Conservation (phyloP, 2,329 filamentous ascomycete species). For the Neobulgaria alba region DNA sequence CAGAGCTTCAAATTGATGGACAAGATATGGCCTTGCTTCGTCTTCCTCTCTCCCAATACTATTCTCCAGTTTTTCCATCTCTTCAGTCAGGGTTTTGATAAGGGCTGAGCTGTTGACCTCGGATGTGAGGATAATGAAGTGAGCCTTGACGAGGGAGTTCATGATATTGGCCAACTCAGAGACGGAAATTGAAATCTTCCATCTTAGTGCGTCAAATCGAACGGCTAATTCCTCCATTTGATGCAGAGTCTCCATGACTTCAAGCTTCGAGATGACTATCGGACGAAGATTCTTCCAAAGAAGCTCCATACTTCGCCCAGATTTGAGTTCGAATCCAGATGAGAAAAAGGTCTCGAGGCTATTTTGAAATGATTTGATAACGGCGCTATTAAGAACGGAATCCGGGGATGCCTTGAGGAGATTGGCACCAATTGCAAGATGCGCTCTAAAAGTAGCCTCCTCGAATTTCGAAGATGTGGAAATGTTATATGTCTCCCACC, state of each 20-base stretch:
- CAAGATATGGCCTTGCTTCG: constrained; percentile 41
- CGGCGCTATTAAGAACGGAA: background rate
- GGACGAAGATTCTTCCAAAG: constrained; percentile 71
- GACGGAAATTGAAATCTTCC: constrained; percentile 46
- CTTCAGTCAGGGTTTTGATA: constrained; percentile 39
- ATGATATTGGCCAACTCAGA: constrained; percentile 45
- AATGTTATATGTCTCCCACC: constrained; percentile 44
- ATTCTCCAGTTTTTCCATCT: constrained; percentile 43
- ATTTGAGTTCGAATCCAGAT: constrained; percentile 61
- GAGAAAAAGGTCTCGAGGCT: constrained; percentile 51
- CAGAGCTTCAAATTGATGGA: constrained; percentile 46
- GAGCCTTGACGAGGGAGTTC: constrained; percentile 46
- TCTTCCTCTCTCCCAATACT: constrained; percentile 35
- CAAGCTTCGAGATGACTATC: constrained; percentile 39
- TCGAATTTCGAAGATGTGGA: constrained; percentile 42
- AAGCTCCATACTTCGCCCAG: constrained; percentile 70
- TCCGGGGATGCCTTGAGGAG: constrained; percentile 6
- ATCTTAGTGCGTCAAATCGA: constrained; percentile 52
- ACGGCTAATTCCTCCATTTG: constrained; percentile 47
- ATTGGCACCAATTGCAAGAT: constrained; percentile 37
- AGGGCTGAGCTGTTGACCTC: constrained; percentile 30
- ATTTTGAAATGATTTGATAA: constrained; percentile 22
- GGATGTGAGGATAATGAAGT: constrained; percentile 43
- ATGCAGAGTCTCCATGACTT: constrained; percentile 37
- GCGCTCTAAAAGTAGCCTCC: constrained; percentile 56